Conservation (phyloP, 2,329 filamentous ascomycete genomes). For the Alternaria infectoria region DNA sequence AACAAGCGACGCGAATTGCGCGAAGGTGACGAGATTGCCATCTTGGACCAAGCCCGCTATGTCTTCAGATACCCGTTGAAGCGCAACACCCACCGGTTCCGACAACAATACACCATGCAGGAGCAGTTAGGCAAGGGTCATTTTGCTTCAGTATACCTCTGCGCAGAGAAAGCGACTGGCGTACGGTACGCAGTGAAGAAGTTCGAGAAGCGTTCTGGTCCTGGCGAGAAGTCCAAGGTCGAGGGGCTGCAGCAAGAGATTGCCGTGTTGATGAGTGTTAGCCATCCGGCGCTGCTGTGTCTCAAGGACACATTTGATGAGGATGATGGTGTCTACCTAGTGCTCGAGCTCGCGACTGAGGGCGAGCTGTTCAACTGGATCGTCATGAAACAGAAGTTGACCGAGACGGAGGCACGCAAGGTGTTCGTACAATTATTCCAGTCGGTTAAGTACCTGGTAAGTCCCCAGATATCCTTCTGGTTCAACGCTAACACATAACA, state of each 20-base stretch:
- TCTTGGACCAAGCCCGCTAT: conserved; percentile 84
- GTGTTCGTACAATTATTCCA: conserved; percentile 92
- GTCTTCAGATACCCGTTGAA: conserved; percentile 82
- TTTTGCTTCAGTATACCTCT: conserved; percentile 92
- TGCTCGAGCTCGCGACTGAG: conserved; percentile 87
- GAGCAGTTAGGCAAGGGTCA: conserved; percentile 92
- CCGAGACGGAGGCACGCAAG: conserved; percentile 81
- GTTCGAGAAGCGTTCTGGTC: conserved; percentile 84
- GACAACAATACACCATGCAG: conserved; percentile 82
- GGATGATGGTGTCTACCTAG: conserved; percentile 84
- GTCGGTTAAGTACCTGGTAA: conserved; percentile 91
- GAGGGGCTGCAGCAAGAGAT: conserved; percentile 95
- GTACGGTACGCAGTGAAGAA: conserved; percentile 90
- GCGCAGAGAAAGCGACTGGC: conserved; percentile 83
- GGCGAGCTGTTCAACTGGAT: conserved; percentile 97
- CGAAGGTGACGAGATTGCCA: conserved; percentile 88
- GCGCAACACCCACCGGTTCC: conserved; percentile 71
- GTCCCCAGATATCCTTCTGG: conserved; percentile 32
- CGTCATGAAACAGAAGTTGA: conserved; percentile 85
- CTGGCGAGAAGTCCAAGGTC: conserved; percentile 81
- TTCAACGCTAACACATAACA: conserved; percentile 51
- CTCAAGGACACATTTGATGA: conserved; percentile 96
- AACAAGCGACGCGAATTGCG: conserved; percentile 89
- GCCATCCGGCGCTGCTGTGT: conserved; percentile 89
- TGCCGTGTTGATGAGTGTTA: conserved; percentile 95